These are phyloP conservation scores for Chenopodium berlandieri DNA, from an alignment of 148 eudicot species.

Conservation along the genomic window DNA sequence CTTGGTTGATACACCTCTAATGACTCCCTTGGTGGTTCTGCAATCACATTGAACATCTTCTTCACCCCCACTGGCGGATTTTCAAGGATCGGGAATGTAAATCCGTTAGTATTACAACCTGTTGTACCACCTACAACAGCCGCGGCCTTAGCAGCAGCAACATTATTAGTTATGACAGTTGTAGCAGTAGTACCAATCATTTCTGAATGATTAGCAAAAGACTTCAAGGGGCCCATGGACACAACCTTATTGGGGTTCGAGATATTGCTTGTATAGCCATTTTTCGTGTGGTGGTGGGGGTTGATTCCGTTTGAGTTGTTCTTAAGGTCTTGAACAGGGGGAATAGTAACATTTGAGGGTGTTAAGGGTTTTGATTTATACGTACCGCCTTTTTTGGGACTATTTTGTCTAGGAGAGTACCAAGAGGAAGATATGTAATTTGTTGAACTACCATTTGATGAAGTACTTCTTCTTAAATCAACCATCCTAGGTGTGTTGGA, in stretches of 20 bases:
- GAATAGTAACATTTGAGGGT: neutral
- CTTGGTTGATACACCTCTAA: slow-evolving; percentile 68
- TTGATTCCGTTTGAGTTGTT: slow-evolving; percentile 12
- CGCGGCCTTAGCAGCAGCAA: neutral
- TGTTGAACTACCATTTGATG: slow-evolving; percentile 21
- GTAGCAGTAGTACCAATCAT: slow-evolving; percentile 13
- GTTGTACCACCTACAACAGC: neutral
- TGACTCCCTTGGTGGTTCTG: slow-evolving; percentile 65
- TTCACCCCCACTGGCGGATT: slow-evolving; percentile 29
- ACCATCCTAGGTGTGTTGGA: slow-evolving; percentile 30
- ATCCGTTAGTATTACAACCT: slow-evolving; percentile 29
- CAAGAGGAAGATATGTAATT: slow-evolving; percentile 20
- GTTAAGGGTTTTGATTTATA: neutral
- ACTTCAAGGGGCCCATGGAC: slow-evolving; percentile 11
- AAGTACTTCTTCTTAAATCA: slow-evolving; percentile 26
- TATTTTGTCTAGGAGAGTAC: slow-evolving; percentile 31
- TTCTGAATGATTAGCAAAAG: slow-evolving; percentile 28
- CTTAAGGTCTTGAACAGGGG: neutral
- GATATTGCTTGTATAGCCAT: neutral
- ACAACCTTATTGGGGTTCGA: slow-evolving; percentile 20
- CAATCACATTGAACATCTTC: slow-evolving; percentile 27
- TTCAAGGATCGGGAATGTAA: slow-evolving; percentile 69
- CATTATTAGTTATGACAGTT: neutral
- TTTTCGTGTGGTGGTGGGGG: neutral
- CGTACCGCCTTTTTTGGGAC: slow-evolving; percentile 22